Percentiles rank a stretch among this genome's conserved stretches.
phyloP scores from a whole-genome alignment of 2,329 filamentous ascomycete genomes.

The Harringtonia lauricola region DNA sequence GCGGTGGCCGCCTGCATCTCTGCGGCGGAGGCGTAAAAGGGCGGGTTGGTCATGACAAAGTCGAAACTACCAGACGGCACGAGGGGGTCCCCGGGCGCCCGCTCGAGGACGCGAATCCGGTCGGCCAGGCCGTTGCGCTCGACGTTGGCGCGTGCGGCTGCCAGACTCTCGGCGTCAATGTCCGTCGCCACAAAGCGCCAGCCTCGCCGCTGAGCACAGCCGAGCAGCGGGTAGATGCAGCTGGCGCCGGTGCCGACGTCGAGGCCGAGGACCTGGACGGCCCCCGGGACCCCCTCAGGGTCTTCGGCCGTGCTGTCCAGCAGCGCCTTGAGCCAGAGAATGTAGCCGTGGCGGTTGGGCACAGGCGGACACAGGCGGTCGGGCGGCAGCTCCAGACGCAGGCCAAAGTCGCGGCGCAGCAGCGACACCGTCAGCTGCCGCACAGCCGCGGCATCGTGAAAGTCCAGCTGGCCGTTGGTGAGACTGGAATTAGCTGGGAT shows the following conservation, averaged over 20 bases:
- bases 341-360: constrained; percentile 70
- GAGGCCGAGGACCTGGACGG: constrained; percentile 46
- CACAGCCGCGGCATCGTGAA: constrained; percentile 65
- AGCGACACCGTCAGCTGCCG: constrained; percentile 74
- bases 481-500: constrained; percentile 20
- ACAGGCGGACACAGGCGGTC: constrained; percentile 83
- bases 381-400: constrained; percentile 59
- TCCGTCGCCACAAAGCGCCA: constrained; percentile 75
- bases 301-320: constrained; percentile 56
- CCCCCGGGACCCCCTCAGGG: constrained; percentile 20
- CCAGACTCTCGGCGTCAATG: constrained; percentile 60
- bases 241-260: constrained; percentile 89
- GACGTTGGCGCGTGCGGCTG: constrained; percentile 58
- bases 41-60: constrained; percentile 90
- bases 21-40: constrained; percentile 70
- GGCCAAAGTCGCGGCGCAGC: constrained; percentile 61
- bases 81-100: constrained; percentile 36
- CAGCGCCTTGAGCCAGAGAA: constrained; percentile 77
- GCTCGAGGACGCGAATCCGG: constrained; percentile 53
- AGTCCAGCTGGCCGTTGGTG: constrained; percentile 53
- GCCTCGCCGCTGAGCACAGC: constrained; percentile 48
- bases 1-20: constrained; percentile 58
- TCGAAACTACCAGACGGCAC: constrained; percentile 53
- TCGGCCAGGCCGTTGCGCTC: constrained; percentile 49
- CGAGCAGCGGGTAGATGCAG: constrained; percentile 81